These are phyloP conservation scores for Diospyros kaki DNA, from an alignment of 148 eudicot species.

Conservation along the genomic window DNA sequence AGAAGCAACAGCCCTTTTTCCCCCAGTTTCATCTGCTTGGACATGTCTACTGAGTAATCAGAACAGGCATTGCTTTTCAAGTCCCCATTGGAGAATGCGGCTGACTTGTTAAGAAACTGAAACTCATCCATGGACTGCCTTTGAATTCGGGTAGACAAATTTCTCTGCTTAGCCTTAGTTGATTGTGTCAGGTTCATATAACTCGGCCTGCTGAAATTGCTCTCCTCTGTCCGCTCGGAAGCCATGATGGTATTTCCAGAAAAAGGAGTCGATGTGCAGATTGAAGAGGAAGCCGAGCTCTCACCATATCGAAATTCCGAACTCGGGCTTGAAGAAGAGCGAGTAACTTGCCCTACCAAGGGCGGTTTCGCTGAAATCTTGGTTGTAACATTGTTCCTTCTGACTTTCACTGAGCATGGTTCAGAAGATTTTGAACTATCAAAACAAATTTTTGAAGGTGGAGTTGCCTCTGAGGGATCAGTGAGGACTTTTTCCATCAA, in stretches of 20 bases:
- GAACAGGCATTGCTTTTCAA: constrained; percentile 44
- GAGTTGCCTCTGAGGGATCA: constrained; percentile 42
- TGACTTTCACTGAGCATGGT: constrained; percentile 50
- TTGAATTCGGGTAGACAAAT: constrained; percentile 32
- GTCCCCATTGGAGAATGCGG: constrained; percentile 35
- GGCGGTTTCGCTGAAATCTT: constrained; percentile 82
- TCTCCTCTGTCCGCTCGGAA: constrained; percentile 45
- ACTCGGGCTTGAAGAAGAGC: constrained; percentile 79
- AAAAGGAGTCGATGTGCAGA: constrained; percentile 78
- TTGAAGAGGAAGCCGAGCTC: constrained; percentile 84
- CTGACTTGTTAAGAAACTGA: constrained; percentile 70
- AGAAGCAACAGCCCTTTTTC: constrained; percentile 23
- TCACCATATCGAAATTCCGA: constrained; percentile 68
- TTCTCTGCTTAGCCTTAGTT: constrained; percentile 73
- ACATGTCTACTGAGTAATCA: constrained; percentile 36
- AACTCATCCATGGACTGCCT: constrained; percentile 86
- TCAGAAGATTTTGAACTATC: constrained; percentile 47
- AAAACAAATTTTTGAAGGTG: constrained; percentile 39
- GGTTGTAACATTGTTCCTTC: constrained; percentile 63
- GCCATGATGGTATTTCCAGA: constrained; percentile 47
- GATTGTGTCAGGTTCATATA: constrained; percentile 91
- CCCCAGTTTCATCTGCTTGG: constrained; percentile 33
- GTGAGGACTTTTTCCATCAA: constrained; percentile 64
- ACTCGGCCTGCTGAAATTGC: constrained; percentile 47
- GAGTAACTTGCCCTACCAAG: constrained; percentile 34